Conservation (phyloP, 2,329 filamentous ascomycete genomes). For the Gaeumannomyces tritici region DNA sequence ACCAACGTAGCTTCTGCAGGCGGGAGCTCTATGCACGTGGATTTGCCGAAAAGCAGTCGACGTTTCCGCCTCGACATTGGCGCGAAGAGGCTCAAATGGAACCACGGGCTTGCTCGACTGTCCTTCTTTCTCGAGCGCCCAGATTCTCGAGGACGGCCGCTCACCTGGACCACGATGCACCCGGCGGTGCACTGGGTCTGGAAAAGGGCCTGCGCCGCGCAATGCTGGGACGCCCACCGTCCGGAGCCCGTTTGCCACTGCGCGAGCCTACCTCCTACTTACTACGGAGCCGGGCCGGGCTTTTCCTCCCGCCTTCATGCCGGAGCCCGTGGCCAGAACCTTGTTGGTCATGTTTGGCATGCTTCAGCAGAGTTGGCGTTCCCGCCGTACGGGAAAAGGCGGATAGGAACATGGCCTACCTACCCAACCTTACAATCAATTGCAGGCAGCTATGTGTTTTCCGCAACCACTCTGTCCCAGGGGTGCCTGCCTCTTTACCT, state of each 20-base stretch:
- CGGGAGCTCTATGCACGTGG: background rate
- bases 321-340: background rate
- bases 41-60: background rate
- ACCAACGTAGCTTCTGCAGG: background rate
- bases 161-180: background rate
- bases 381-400: no score
- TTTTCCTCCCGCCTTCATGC: background rate
- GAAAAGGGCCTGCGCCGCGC: background rate
- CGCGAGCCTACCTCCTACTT: background rate
- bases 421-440: background rate
- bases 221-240: no score
- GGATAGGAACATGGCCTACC: background rate
- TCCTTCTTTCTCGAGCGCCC: no score
- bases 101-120: background rate
- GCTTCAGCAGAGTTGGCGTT: background rate
- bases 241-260: background rate
- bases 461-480: background rate
- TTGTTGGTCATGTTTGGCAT: background rate
- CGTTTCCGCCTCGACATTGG: background rate
- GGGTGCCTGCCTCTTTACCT: background rate
- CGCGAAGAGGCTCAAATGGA: background rate
- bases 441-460: background rate
- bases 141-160: background rate
- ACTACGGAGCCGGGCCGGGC: no score
- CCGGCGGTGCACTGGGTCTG: background rate